These are phyloP conservation scores for Plasmodium coatneyi DNA, from an alignment of 169 alveolate species.

Conservation along the genomic window DNA sequence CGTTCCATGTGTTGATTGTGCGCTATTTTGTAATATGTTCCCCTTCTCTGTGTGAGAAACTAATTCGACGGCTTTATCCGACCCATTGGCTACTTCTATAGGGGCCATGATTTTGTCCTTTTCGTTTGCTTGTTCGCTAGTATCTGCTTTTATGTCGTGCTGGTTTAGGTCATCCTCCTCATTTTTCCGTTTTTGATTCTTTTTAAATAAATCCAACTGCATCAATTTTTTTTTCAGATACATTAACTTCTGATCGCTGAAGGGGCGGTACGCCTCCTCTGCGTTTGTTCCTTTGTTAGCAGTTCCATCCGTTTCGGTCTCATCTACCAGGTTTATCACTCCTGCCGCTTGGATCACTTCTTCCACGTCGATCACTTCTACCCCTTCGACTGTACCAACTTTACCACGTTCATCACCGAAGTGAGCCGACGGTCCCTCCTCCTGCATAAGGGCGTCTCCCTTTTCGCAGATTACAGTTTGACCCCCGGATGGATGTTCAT, in stretches of 20 bases:
- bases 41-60: background rate
- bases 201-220: conserved; percentile 1
- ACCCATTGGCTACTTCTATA: background rate
- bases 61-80: background rate
- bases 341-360: background rate
- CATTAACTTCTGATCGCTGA: conserved; percentile 13
- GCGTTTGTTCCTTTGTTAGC: background rate
- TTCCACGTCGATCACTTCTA: background rate
- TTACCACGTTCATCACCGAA: background rate
- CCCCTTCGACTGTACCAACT: background rate
- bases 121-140: background rate
- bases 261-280: background rate
- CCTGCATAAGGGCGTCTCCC: background rate
- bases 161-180: background rate
- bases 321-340: background rate
- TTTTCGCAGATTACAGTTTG: background rate
- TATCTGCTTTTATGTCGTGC: background rate
- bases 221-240: conserved; percentile 42
- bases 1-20: background rate
- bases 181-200: conserved; percentile 11
- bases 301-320: background rate
- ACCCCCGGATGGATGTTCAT: background rate
- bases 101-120: background rate
- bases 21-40: background rate
- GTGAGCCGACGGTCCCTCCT: background rate